Evolutionary conservation across 1,139 yeast genomes (phyloP), one percentile per base, ranked within the genome.

Genomic region (Hansenula sp.): DNA sequence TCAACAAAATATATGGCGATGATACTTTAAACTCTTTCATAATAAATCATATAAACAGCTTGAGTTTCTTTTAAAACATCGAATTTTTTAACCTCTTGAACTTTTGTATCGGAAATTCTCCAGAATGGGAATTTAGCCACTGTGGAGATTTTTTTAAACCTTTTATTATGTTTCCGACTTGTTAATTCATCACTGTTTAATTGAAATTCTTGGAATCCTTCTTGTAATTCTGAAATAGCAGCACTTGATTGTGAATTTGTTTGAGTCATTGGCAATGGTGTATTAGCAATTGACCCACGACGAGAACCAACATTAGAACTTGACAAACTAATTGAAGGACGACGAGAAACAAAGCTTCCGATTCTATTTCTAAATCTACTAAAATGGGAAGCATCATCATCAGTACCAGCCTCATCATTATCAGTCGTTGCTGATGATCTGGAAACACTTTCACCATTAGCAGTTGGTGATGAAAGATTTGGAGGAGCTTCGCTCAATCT

Each of bases 11-110:
- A n/a, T n/a, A n/a, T n/a, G n/a, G n/a, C n/a, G n/a, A n/a, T n/a
- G n/a, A n/a, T n/a, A n/a, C 12, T 16, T 36, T 31, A 15, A 35
- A 55, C 47, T 41, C 46, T 51, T 46, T 91, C 96, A 59, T 87
- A 91, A 57, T 86, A 84, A 47, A 91, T 67, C 84, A 91, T 77
- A 63, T 91, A 91, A 3, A 81, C 96, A 18, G 86, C 87, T 15
- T 81, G 70, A 33, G 79, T 79, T 58, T 89, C 96, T 46, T 70
- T 70, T 44, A 88, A 66, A 1, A 89, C 88, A 17, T 82, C 77
- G 1, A 70, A 66, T 13, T 70, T 64, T n/a, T 78, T 71, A 25
- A 77, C 81, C 59, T 89, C 96, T 41, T 77, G 67, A 4, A 85
- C 78, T 34, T 69, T 71, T 2, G 88, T 73, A 63, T 91, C 98